Conservation (phyloP, 805 yeast genomes). For the Starmerella ratchasimensis region DNA sequence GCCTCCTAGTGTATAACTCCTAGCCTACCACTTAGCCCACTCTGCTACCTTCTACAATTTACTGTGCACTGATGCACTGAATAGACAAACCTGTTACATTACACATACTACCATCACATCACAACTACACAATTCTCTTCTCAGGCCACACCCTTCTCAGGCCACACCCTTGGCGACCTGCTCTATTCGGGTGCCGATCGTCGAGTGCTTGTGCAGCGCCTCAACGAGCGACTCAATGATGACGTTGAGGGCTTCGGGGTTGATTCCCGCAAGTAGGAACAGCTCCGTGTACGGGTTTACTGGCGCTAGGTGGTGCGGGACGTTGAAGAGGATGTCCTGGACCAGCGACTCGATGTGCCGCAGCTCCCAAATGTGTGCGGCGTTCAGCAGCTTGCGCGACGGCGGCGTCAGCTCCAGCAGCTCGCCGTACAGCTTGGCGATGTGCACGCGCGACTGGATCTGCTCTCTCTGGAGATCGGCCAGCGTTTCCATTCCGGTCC, state of each 20-base stretch:
- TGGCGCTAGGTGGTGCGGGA: constrained; percentile 20
- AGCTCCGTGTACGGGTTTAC: constrained; percentile 21
- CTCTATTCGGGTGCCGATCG: constrained; percentile 22
- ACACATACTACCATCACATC: too few species aligned
- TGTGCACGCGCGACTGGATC: constrained; percentile 26
- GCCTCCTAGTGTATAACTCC: too few species aligned
- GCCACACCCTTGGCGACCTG: constrained; percentile 26
- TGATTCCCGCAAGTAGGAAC: constrained; percentile 20
- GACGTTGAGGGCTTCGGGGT: constrained; percentile 17
- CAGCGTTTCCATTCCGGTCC: constrained; percentile 9
- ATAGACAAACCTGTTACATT: too few species aligned
- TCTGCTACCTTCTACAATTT: neutral
- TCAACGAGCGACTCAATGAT: constrained; percentile 20
- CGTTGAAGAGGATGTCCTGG: constrained; percentile 22
- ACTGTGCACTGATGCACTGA: too few species aligned
- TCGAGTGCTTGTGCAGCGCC: constrained; percentile 21
- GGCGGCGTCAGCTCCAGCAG: constrained; percentile 23
- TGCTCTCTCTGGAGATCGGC: constrained; percentile 20
- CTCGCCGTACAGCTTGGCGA: constrained; percentile 22
- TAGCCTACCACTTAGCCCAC: too few species aligned
- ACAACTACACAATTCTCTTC: neutral
- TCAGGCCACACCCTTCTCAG: constrained; percentile 4
- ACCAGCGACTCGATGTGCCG: constrained; percentile 24
- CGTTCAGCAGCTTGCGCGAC: constrained; percentile 22
- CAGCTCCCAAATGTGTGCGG: constrained; percentile 27